Base-by-base conservation (phyloP, 2,329 filamentous ascomycete species). In the Claviceps sp. region DNA sequence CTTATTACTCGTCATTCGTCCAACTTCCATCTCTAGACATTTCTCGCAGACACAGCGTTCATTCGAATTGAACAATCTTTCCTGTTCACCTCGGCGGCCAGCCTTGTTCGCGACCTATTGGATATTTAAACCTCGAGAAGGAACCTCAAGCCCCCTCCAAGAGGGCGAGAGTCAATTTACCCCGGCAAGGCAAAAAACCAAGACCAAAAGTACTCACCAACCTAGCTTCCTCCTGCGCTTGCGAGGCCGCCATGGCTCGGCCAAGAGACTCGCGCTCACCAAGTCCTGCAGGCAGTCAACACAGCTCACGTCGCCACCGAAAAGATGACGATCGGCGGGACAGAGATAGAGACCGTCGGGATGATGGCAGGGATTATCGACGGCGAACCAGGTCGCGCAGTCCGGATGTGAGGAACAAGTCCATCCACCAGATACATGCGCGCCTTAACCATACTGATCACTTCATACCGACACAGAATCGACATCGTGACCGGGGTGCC, bases 251-350 rank as follows among this genome's bases (percentile, higher is more conserved):
- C 64, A 81, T 81, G 78, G 77, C 76, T 79, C 78, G 77, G 71
- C 77, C 73, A 71, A 79, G 74, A 77, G 77, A 79, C 74, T 79
- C 78, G 72, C 78, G 87, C 86, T 91, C 87, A 90, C 87, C 87
- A 87, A 89, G 85, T 82, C 85, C 85, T 84, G 82, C 84, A 89
- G 86, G 85, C 81, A 89, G 85, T 77, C 83, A 86, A 67, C 77
- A 79, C 70, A 82, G 81, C 70, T 81, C 82, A 65, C 83, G 81
- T 72, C 85, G 81, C 72, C 79, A 71, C 64, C 77, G 76, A 62
- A 78, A 81, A 69, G 75, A 78, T 70, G 76, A 78, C 67, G 73
- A 71, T 60, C 80, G 81, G 67, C 78, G 68, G 67, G 76, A 69
- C 57, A 70, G 74, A 62, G 72, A 69, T 57, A 70, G 74, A 62